Evolutionary conservation across 331 rosid species (phyloP).

Genomic region (Malus hybrid): DNA sequence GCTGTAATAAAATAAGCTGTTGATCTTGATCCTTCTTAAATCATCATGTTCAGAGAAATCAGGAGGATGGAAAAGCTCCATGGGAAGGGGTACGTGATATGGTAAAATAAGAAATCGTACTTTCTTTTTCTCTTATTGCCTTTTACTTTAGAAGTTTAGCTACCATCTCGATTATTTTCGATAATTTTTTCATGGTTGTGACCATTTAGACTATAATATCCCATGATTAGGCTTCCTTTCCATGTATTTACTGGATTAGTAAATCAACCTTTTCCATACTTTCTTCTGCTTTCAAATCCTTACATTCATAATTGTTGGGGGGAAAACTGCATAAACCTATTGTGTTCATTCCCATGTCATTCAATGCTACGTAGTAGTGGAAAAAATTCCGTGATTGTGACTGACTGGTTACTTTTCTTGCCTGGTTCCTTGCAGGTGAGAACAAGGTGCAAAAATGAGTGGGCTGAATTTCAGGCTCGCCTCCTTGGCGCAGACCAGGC

Average conservation of each 20-base stretch:
- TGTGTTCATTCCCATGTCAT: too few relatives aligned
- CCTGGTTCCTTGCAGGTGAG: constrained; percentile 48
- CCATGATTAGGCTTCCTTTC: neutral
- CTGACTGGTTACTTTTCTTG: neutral
- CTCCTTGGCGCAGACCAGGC: constrained; percentile 56
- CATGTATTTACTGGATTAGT: neutral
- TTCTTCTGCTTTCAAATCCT: neutral
- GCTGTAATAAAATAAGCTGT: neutral
- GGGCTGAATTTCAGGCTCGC: constrained; percentile 84
- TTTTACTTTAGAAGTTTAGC: neutral
- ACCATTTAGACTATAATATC: neutral
- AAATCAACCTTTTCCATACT: neutral
- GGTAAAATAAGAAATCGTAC: neutral
- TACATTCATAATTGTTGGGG: neutral
- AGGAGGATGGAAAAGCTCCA: constrained; percentile 53
- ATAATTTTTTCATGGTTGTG: neutral
- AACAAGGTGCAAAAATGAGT: constrained; percentile 78
- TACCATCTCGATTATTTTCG: neutral
- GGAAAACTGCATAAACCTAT: neutral
- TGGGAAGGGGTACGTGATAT: constrained; percentile 61
- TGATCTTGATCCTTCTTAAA: neutral
- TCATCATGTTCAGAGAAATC: constrained; percentile 50
- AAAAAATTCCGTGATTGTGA: too few relatives aligned
- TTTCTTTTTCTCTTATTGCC: neutral
- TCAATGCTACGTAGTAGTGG: too few relatives aligned